Percentiles rank a stretch among this genome's conserved stretches.
These are phyloP conservation scores for Sphagnum magellanicum DNA, from an alignment of 228 moss, liverwort and hornwort species.

Conservation along the genomic window DNA sequence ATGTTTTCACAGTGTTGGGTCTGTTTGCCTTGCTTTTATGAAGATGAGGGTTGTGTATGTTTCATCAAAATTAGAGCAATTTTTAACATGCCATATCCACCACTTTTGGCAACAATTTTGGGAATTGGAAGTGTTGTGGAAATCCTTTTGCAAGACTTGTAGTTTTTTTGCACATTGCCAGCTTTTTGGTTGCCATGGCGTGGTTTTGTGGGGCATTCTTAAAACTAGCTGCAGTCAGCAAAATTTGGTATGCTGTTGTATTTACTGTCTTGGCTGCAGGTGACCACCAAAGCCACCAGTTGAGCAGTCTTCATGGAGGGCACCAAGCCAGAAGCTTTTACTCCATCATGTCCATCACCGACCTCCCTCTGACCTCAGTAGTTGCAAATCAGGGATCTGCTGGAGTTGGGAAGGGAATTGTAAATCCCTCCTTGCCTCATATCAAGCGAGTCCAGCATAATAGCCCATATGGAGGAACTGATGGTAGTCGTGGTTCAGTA, in stretches of 20 bases:
- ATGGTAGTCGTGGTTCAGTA: constrained; percentile 31
- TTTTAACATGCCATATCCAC: no score
- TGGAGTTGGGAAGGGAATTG: constrained; percentile 15
- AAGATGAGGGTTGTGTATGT: background rate
- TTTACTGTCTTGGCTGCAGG: constrained; percentile 5
- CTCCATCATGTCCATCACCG: constrained; percentile 54
- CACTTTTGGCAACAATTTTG: background rate
- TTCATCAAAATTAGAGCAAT: background rate
- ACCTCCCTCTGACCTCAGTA: constrained; percentile 48
- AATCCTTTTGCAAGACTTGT: background rate
- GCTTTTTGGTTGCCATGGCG: background rate
- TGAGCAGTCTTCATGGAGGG: constrained; percentile 23
- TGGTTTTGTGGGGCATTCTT: background rate
- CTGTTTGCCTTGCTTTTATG: background rate
- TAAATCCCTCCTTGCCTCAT: constrained; percentile 42
- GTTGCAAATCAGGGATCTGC: constrained; percentile 20
- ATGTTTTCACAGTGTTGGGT: background rate
- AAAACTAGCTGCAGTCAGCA: background rate
- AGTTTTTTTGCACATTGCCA: background rate
- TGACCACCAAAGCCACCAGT: constrained; percentile 26
- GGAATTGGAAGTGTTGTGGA: background rate
- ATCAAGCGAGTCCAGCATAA: constrained; percentile 59
- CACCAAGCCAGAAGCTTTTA: constrained; percentile 51
- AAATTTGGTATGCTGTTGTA: constrained; percentile 3
- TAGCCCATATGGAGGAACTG: constrained; percentile 41